Evolutionary conservation across 1,284 basidiomycete species (phyloP).

Genomic region (Pholiota adiposa): DNA sequence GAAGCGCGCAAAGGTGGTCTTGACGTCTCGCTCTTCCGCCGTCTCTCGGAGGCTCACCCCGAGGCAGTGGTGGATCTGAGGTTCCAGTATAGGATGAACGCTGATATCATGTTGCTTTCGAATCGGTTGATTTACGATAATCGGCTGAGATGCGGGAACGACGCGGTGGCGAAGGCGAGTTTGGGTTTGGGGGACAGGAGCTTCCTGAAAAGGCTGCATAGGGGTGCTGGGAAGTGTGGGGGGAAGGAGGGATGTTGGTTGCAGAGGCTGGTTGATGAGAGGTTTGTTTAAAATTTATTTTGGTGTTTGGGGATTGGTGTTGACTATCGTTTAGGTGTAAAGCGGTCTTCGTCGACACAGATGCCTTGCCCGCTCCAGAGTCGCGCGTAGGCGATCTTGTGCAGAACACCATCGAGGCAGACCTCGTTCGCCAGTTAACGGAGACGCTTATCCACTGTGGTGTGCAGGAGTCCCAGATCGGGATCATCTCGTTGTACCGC

Average conservation of each 20-base stretch:
- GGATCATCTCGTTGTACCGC: conserved; percentile 89
- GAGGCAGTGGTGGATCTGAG: conserved; percentile 82
- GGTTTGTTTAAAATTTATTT: conserved; percentile 45
- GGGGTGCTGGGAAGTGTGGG: conserved; percentile 10
- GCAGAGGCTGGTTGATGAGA: conserved; percentile 64
- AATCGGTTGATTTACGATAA: conserved; percentile 90
- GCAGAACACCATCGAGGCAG: conserved; percentile 86
- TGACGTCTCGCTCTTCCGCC: conserved; percentile 89
- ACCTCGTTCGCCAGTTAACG: conserved; percentile 64
- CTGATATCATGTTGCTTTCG: conserved; percentile 93
- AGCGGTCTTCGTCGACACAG: conserved; percentile 94
- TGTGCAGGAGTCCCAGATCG: conserved; percentile 73
- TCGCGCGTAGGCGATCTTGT: conserved; percentile 86
- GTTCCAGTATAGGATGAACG: conserved; percentile 96
- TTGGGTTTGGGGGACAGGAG: conserved; percentile 57
- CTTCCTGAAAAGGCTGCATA: conserved; percentile 48
- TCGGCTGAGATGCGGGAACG: conserved; percentile 79
- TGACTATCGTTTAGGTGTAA: conserved; percentile 57
- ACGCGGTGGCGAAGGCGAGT: conserved; percentile 63
- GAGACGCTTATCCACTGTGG: conserved; percentile 71
- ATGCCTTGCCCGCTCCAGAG: conserved; percentile 75
- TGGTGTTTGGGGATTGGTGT: not conserved
- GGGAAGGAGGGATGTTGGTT: conserved; percentile 69
- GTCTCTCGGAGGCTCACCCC: conserved; percentile 86
- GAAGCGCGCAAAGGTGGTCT: conserved; percentile 85